A percentile compares a stretch with the other conserved stretches of the same genome.
Conservation (phyloP, 306 rosid species). For the Gynostemma pentaphyllum region DNA sequence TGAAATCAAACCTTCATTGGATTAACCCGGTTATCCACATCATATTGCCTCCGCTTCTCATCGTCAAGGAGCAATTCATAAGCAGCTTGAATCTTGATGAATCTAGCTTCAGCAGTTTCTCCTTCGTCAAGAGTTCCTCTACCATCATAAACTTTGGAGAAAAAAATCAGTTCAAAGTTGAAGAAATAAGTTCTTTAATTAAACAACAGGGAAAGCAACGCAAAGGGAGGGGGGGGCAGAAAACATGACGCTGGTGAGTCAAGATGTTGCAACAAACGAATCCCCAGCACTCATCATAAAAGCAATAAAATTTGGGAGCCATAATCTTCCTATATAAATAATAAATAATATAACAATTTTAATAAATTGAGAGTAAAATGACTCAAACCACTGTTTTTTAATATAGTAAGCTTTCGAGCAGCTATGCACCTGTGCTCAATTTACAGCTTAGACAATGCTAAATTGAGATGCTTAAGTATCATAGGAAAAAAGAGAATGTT, state of each 20-base stretch:
- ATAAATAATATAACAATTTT: not conserved
- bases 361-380: too few species aligned
- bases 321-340: not conserved
- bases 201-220: not conserved
- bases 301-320: not conserved
- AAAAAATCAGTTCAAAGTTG: constrained; percentile 4
- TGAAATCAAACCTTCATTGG: constrained; percentile 74
- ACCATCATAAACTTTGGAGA: constrained; percentile 57
- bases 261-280: not conserved
- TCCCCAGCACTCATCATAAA: not conserved
- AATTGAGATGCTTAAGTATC: not conserved
- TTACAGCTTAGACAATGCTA: too few species aligned
- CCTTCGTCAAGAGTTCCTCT: constrained; percentile 90
- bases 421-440: too few species aligned
- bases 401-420: too few species aligned
- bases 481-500: not conserved
- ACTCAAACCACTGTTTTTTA: too few species aligned
- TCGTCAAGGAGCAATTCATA: constrained; percentile 72
- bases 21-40: constrained; percentile 68
- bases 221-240: not conserved
- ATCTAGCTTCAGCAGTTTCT: constrained; percentile 89
- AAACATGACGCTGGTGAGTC: not conserved
- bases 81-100: constrained; percentile 96
- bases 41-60: constrained; percentile 59
- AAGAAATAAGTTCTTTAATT: not conserved